These are phyloP conservation scores for Hypoxylon rubiginosum DNA, from an alignment of 2,329 filamentous ascomycete species.

Conservation along the genomic window DNA sequence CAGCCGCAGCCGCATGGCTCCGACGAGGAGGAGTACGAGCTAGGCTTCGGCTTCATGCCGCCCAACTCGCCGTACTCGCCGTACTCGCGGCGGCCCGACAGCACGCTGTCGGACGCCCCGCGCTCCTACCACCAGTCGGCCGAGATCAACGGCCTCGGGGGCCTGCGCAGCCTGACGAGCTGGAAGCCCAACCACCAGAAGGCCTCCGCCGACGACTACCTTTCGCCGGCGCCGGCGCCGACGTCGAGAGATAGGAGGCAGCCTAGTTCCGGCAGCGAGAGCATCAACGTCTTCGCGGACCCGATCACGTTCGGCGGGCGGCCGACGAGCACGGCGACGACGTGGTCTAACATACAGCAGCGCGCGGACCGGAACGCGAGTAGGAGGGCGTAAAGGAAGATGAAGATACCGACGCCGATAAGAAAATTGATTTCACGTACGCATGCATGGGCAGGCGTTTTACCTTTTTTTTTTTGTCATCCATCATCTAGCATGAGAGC, in stretches of 20 bases:
- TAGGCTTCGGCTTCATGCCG: constrained; percentile 34
- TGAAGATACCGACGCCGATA: not conserved
- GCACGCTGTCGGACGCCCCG: constrained; percentile 42
- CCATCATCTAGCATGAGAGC: not conserved
- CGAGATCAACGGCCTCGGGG: constrained; percentile 40
- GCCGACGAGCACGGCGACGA: constrained; percentile 37
- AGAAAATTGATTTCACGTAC: not conserved
- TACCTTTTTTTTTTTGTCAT: not conserved
- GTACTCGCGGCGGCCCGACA: constrained; percentile 41
- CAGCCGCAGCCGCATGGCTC: not conserved
- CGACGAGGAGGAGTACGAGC: constrained; percentile 12
- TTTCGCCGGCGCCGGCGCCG: constrained; percentile 6
- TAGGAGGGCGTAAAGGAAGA: not conserved
- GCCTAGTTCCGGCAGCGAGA: constrained; percentile 44
- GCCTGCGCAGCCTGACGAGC: constrained; percentile 47
- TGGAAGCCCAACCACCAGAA: constrained; percentile 2
- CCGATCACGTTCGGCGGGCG: constrained; percentile 41
- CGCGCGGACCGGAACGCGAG: constrained; percentile 33
- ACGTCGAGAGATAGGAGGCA: constrained; percentile 23
- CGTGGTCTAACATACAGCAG: constrained; percentile 48
- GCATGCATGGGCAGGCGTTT: not conserved
- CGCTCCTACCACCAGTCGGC: constrained; percentile 50
- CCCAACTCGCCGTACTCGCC: constrained; percentile 46
- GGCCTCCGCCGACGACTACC: not conserved
- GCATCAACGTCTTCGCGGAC: constrained; percentile 50